A percentile compares a stretch with the other conserved stretches of the same genome.
These are phyloP conservation scores for Didymella pinodella DNA, from an alignment of 2,329 filamentous ascomycete species.

Conservation along the genomic window DNA sequence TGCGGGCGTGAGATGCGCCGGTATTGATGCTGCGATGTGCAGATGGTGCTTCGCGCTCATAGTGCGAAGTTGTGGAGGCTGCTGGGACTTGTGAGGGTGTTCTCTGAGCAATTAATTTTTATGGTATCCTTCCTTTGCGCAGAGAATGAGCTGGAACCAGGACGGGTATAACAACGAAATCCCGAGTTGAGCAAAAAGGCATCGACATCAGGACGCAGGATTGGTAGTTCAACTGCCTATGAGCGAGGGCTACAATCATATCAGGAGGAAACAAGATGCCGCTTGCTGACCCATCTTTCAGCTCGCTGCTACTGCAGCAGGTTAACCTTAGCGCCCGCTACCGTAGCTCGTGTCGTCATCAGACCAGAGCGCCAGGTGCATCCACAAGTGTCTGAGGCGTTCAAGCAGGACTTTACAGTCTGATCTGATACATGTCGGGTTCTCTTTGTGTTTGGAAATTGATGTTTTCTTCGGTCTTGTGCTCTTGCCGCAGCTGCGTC, in stretches of 20 bases:
- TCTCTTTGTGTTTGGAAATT: not conserved
- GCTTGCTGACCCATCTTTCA: constrained; percentile 15
- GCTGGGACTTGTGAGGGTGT: not conserved
- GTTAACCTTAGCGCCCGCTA: constrained; percentile 1
- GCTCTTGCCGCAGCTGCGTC: not conserved
- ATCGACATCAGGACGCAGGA: no score
- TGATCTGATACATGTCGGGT: not conserved
- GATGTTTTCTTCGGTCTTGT: not conserved
- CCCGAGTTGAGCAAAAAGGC: no score
- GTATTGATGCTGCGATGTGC: constrained; percentile 43
- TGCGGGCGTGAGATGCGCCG: constrained; percentile 34
- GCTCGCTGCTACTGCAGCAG: constrained; percentile 8
- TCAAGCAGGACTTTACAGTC: not conserved
- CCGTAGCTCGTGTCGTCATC: constrained; percentile 2
- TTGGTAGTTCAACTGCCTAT: no score
- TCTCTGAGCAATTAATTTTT: not conserved
- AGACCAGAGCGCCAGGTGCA: not conserved
- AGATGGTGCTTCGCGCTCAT: constrained; percentile 45
- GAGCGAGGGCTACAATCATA: no score
- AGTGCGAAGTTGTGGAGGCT: not conserved
- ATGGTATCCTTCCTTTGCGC: not conserved
- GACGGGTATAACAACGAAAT: no score
- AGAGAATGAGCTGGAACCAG: no score
- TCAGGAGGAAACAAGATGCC: not conserved
- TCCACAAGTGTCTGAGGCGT: not conserved